Percentiles rank a stretch among this genome's conserved stretches.
These are phyloP conservation scores for Canna indica DNA, from an alignment of 176 grass and related monocot species.

Conservation along the genomic window DNA sequence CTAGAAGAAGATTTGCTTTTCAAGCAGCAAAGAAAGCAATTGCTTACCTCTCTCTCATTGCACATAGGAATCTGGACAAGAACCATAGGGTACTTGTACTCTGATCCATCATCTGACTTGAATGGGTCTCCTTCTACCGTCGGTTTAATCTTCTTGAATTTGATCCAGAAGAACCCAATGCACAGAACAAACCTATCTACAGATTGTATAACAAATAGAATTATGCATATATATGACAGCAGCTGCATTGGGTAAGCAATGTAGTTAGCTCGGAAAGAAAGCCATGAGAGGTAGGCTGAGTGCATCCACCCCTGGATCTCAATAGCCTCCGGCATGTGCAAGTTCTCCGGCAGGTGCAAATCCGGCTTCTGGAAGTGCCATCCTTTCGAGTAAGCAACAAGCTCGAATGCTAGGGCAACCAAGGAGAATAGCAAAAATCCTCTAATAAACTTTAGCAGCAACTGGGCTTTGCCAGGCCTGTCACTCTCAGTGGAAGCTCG, in stretches of 20 bases:
- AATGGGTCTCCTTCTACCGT: slow-evolving; percentile 41
- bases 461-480: slow-evolving; percentile 17
- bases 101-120: slow-evolving; percentile 30
- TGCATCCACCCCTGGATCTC: slow-evolving; percentile 56
- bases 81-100: slow-evolving; percentile 57
- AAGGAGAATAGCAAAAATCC: slow-evolving; percentile 41
- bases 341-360: slow-evolving; percentile 17
- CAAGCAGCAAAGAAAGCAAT: slow-evolving; percentile 6
- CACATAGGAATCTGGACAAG: slow-evolving; percentile 81
- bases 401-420: slow-evolving; percentile 42
- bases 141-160: slow-evolving; percentile 59
- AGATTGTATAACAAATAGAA: slow-evolving; percentile 57
- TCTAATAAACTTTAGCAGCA: slow-evolving; percentile 53
- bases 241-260: slow-evolving; percentile 45
- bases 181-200: slow-evolving; percentile 51
- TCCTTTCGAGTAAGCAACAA: slow-evolving; percentile 54
- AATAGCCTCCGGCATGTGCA: slow-evolving; percentile 38
- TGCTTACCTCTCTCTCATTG: slow-evolving; percentile 64
- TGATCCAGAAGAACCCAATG: slow-evolving; percentile 74
- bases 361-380: slow-evolving; percentile 48
- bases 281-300: slow-evolving; percentile 47
- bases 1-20: no score
- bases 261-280: slow-evolving; percentile 46
- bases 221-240: slow-evolving; percentile 46
- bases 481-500: neutral